These are phyloP conservation scores for Cladosporium sphaerospermum DNA, from an alignment of 2,329 filamentous ascomycete species.

Conservation along the genomic window DNA sequence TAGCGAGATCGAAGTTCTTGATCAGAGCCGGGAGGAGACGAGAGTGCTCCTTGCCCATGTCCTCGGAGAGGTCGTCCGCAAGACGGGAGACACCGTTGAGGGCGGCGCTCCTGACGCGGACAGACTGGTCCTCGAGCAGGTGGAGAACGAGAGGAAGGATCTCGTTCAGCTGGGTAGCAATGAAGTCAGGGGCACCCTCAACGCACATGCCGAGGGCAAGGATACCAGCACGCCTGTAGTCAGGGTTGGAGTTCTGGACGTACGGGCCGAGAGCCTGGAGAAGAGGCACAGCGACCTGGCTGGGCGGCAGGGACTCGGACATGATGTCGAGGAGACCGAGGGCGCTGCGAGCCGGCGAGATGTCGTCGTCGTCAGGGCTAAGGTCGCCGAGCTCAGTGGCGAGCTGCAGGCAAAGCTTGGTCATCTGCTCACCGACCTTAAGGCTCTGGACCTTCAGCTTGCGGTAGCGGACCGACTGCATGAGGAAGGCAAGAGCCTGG, in stretches of 20 bases:
- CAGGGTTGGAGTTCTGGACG: constrained; percentile 65
- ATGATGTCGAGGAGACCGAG: constrained; percentile 85
- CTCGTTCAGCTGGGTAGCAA: constrained; percentile 81
- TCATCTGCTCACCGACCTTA: constrained; percentile 79
- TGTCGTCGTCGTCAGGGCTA: constrained; percentile 68
- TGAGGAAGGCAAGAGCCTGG: constrained; percentile 88
- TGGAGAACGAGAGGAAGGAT: constrained; percentile 80
- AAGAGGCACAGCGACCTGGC: constrained; percentile 88
- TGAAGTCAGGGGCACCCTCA: constrained; percentile 94
- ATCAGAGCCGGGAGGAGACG: constrained; percentile 77
- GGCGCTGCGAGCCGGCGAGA: constrained; percentile 77
- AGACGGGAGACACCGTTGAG: constrained; percentile 82
- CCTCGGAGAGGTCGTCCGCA: constrained; percentile 87
- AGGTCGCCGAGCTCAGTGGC: constrained; percentile 80
- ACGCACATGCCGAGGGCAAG: constrained; percentile 88
- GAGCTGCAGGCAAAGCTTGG: constrained; percentile 80
- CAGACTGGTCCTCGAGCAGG: constrained; percentile 77
- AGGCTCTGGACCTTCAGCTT: constrained; percentile 94
- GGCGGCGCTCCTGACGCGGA: constrained; percentile 77
- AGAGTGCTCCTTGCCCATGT: constrained; percentile 79
- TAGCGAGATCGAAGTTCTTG: constrained; percentile 80
- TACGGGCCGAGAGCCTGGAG: constrained; percentile 81
- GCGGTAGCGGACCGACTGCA: constrained; percentile 84
- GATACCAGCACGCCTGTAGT: constrained; percentile 83
- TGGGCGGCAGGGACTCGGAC: constrained; percentile 79